Conservation (phyloP, 1,139 yeast species). For the Casaregolazyma suthepensis region DNA sequence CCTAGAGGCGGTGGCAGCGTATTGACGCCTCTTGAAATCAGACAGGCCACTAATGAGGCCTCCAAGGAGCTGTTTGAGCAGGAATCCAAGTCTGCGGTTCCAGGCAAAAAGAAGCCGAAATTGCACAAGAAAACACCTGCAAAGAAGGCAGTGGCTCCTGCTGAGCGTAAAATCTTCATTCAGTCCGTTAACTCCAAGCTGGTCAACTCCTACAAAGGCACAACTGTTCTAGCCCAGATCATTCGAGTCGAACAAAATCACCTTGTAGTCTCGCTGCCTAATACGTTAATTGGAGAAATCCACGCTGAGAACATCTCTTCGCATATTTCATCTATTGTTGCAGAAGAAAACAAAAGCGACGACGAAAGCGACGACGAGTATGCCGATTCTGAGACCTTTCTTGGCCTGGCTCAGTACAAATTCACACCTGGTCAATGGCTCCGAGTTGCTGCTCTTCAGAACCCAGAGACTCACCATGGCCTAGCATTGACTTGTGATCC, state of each 20-base stretch:
- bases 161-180: slow-evolving; percentile 31
- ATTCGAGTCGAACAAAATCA: slow-evolving; percentile 55
- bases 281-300: slow-evolving; percentile 71
- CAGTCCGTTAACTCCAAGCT: slow-evolving; percentile 4
- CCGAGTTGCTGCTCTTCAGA: slow-evolving; percentile 61
- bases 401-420: slow-evolving; percentile 31
- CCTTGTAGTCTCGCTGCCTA: slow-evolving; percentile 69
- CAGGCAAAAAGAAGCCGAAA: slow-evolving; percentile 21
- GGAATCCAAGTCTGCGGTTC: slow-evolving; percentile 8
- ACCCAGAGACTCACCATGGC: slow-evolving; percentile 24
- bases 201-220: slow-evolving; percentile 38
- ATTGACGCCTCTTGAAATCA: slow-evolving; percentile 82
- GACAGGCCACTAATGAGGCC: slow-evolving; percentile 90
- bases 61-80: slow-evolving; percentile 49
- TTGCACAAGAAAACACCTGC: slow-evolving; percentile 27
- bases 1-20: slow-evolving; percentile 92
- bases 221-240: slow-evolving; percentile 72
- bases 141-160: slow-evolving; percentile 18
- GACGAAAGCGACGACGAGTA: slow-evolving; percentile 37
- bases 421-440: slow-evolving; percentile 81
- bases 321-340: slow-evolving; percentile 56
- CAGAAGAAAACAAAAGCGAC: slow-evolving; percentile 49
- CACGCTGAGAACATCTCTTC: slow-evolving; percentile 71
- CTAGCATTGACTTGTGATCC: slow-evolving; percentile 66
- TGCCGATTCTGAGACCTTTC: slow-evolving; percentile 31